A percentile compares a stretch with the other conserved stretches of the same genome.
These are phyloP conservation scores for Plectranthus barbatus DNA, from an alignment of 257 asterid species.

Conservation along the genomic window DNA sequence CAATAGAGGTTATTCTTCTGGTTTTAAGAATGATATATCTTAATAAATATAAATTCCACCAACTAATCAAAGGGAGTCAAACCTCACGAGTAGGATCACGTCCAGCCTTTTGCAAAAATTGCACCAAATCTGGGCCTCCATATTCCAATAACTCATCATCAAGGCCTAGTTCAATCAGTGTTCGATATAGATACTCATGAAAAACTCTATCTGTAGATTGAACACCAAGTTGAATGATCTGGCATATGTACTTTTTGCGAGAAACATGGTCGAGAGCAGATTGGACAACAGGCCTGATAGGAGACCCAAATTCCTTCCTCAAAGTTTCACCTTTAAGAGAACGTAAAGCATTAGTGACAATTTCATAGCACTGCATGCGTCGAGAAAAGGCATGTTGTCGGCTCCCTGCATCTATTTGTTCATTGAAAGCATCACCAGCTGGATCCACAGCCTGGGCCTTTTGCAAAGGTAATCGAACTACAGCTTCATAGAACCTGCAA, in stretches of 20 bases:
- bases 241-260: conserved; percentile 66
- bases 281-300: conserved; percentile 62
- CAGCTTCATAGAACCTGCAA: conserved; percentile 97
- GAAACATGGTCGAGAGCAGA: conserved; percentile 76
- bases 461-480: conserved; percentile 82
- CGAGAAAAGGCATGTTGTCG: conserved; percentile 75
- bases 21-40: not conserved
- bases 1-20: not conserved
- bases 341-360: conserved; percentile 63
- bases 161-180: conserved; percentile 73
- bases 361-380: conserved; percentile 86
- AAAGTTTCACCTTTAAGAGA: conserved; percentile 61
- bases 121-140: conserved; percentile 95
- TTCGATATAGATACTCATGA: conserved; percentile 75
- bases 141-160: conserved; percentile 88
- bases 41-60: conserved; percentile 2
- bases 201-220: conserved; percentile 85
- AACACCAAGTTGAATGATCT: conserved; percentile 91
- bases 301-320: conserved; percentile 77
- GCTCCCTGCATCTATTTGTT: conserved; percentile 62
- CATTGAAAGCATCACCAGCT: conserved; percentile 82
- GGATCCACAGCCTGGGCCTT: conserved; percentile 92
- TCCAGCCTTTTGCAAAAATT: conserved; percentile 81
- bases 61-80: conserved; percentile 11
- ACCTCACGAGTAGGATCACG: conserved; percentile 76